Conservation (phyloP, 768 basidiomycete species). For the Amanita pallidorosea region DNA sequence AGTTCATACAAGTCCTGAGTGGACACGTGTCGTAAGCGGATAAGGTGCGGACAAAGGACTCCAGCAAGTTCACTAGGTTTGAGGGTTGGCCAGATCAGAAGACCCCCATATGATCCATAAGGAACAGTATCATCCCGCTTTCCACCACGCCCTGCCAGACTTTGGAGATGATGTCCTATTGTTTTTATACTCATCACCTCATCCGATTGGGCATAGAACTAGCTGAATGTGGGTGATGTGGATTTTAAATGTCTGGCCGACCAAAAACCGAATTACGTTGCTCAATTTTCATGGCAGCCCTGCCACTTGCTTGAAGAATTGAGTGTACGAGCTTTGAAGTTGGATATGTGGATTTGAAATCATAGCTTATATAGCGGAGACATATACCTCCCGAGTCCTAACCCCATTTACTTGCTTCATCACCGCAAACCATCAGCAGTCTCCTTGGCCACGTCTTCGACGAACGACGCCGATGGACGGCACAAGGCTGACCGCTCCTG, state of each 20-base stretch:
- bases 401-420: constrained; percentile 16
- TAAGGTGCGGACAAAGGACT: not conserved
- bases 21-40: constrained; percentile 1
- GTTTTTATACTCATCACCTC: too few relatives aligned
- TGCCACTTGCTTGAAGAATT: too few relatives aligned
- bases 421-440: constrained; percentile 18
- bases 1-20: not conserved
- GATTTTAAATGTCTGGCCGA: too few relatives aligned
- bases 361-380: not conserved
- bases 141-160: not conserved
- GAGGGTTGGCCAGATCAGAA: not conserved
- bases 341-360: not conserved
- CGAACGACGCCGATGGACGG: constrained; percentile 13
- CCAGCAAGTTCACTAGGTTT: not conserved
- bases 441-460: constrained; percentile 18
- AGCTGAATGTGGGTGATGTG: too few relatives aligned
- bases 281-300: too few relatives aligned
- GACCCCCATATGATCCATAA: not conserved
- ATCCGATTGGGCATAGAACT: too few relatives aligned
- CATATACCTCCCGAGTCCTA: not conserved
- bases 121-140: not conserved
- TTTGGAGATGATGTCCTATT: too few relatives aligned
- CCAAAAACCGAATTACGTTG: too few relatives aligned
- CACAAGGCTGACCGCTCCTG: constrained; percentile 25
- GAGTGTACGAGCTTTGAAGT: too few relatives aligned